These are phyloP conservation scores for Aspergillus indologenus DNA, from an alignment of 495 filamentous ascomycete genomes.

Conservation along the genomic window DNA sequence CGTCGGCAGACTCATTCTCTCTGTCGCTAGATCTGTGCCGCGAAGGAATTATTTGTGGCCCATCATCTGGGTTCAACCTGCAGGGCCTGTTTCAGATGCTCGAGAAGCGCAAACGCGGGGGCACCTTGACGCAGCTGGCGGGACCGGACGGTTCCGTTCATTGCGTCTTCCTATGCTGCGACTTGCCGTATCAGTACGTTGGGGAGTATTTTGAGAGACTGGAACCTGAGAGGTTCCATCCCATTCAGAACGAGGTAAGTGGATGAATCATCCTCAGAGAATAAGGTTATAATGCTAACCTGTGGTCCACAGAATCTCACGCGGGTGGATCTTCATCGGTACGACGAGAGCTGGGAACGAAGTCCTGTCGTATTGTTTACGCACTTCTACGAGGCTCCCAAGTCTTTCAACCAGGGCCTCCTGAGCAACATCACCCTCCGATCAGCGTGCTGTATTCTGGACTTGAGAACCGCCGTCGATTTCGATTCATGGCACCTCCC, in stretches of 20 bases:
- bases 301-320: slow-evolving; percentile 36
- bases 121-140: slow-evolving; percentile 41
- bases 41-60: slow-evolving; percentile 57
- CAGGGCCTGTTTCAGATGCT: slow-evolving; percentile 53
- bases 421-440: slow-evolving; percentile 26
- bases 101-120: slow-evolving; percentile 43
- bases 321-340: slow-evolving; percentile 51
- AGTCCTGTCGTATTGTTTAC: slow-evolving; percentile 38
- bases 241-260: slow-evolving; percentile 56
- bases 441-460: slow-evolving; percentile 35
- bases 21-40: slow-evolving; percentile 53
- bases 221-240: slow-evolving; percentile 46
- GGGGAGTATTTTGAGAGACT: slow-evolving; percentile 58
- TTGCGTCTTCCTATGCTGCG: slow-evolving; percentile 60
- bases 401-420: slow-evolving; percentile 21
- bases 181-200: slow-evolving; percentile 63
- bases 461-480: slow-evolving; percentile 38
- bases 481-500: slow-evolving; percentile 46
- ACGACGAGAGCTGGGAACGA: slow-evolving; percentile 53
- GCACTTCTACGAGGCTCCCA: slow-evolving; percentile 32
- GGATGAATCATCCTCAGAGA: neutral
- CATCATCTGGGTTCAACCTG: slow-evolving; percentile 58
- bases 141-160: slow-evolving; percentile 46
- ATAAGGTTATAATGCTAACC: slow-evolving; percentile 3
- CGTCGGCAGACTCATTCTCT: slow-evolving; percentile 51